Evolutionary conservation across 75 land plant species (phyloP).

Genomic region (Sequoia sempervirens): DNA sequence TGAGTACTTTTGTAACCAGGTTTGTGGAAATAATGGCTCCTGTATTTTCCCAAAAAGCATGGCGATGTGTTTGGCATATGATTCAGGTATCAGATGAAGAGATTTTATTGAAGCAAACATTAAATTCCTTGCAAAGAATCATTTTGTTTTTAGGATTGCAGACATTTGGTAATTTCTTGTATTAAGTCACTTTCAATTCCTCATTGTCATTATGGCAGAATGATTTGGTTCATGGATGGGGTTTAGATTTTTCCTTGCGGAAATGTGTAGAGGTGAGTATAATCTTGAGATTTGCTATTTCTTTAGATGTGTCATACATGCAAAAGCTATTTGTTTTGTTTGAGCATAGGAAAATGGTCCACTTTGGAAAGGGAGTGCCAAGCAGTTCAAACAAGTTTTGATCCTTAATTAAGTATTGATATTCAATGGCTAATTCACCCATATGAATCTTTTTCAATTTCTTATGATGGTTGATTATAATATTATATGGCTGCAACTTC

Average conservation of each 20-base stretch:
- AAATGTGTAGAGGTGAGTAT: slow-evolving; percentile 76
- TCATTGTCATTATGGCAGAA: slow-evolving; percentile 53
- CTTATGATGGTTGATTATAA: neutral
- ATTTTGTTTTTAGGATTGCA: neutral
- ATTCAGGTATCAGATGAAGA: slow-evolving; percentile 58
- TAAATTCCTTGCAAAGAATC: neutral
- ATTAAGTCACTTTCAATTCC: neutral
- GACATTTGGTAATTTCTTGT: slow-evolving; percentile 2
- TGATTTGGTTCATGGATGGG: slow-evolving; percentile 97
- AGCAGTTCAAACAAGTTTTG: neutral
- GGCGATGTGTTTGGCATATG: slow-evolving; percentile 98
- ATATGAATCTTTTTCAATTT: no score
- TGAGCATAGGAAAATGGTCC: neutral
- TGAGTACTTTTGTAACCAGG: slow-evolving; percentile 27
- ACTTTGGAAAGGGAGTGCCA: neutral
- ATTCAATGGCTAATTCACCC: no score
- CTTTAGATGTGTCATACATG: neutral
- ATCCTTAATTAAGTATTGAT: no score
- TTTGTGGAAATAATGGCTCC: slow-evolving; percentile 99
- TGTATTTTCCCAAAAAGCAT: slow-evolving; percentile 85
- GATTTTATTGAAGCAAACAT: neutral
- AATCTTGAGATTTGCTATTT: neutral
- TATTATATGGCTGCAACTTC: neutral
- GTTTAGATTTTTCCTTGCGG: slow-evolving; percentile 80
- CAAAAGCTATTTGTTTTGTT: neutral